Evolutionary conservation across 208 protist genomes (phyloP), one percentile per base, ranked within the genome.

Genomic region (Leptomonas pyrrhocoris): DNA sequence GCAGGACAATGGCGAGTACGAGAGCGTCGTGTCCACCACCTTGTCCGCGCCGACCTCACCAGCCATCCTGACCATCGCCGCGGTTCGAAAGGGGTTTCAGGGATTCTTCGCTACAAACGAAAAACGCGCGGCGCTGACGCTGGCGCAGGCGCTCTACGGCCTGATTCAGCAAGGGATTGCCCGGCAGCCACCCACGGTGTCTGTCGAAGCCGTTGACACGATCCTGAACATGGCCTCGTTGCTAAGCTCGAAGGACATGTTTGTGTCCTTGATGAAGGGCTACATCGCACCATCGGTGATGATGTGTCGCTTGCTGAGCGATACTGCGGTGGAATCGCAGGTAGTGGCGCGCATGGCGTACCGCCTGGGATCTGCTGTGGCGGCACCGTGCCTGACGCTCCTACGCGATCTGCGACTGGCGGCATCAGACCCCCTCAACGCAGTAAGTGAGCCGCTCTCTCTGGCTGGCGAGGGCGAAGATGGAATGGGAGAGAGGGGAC

Each of bases 221-320:
- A 76, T 95, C 21, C 68, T 95, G n/a, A 85, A 88, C 28, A 81
- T 95, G 46, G 79, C 76, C 38, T 84, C 87, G 1, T 70, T 95
- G 23, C 81, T 93, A 2, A 80, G 77, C 51, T 80, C 76, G 9
- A 77, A 77, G 40, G 87, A 93, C 64, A 59, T 83, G 49, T 90
- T 95, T 67, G 76, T 91, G 7, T 46, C 74, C 21, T 80, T 75
- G 40, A 84, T 89, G 30, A 81, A 80, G 42, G 83, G 80, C 28
- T 74, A 86, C 30, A 56, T 93, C 13, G 86, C 83, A 11, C 79
- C 80, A 3, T 71, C 75, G 27, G 69, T 91, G 27, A 76, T 94
- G 64, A 64, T 49, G 43, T 59, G 78, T 60, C 70, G 60, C 43
- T 51, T 65, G 23, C 7, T 61, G 2, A 51, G 31, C n/a, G 80